Evolutionary conservation across 495 filamentous ascomycete genomes (phyloP).

Genomic region (Chaetomium cochliodes): DNA sequence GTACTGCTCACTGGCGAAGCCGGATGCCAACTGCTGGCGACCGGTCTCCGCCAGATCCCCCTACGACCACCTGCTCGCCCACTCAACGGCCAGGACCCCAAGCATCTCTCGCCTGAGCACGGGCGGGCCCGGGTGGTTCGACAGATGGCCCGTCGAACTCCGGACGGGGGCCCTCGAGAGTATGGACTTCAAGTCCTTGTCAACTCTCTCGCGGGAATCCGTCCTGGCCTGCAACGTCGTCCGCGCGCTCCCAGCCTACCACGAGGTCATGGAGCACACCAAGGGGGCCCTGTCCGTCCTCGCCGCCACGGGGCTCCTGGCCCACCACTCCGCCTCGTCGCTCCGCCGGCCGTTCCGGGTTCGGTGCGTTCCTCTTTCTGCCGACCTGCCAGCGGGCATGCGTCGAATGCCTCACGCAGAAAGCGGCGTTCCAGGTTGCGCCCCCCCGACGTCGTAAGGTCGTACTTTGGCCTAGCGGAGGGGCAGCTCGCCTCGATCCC

Average conservation of each 20-base stretch:
- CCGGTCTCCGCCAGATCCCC: too few relatives aligned
- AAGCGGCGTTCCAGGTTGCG: not conserved
- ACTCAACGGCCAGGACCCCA: too few relatives aligned
- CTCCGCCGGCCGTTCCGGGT: not conserved
- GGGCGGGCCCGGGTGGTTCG: not conserved
- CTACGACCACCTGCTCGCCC: too few relatives aligned
- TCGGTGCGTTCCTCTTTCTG: not conserved
- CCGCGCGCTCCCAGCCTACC: not conserved
- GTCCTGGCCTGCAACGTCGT: not conserved
- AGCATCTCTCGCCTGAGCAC: not conserved
- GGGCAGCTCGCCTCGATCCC: not conserved
- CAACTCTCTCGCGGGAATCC: not conserved
- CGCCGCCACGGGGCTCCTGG: not conserved
- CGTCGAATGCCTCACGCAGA: not conserved
- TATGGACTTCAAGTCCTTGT: slow-evolving; percentile 1
- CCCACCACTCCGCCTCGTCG: not conserved
- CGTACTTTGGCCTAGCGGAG: not conserved
- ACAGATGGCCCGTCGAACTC: not conserved
- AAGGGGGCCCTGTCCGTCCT: not conserved
- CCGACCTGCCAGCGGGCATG: not conserved
- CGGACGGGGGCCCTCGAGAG: not conserved
- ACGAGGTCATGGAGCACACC: not conserved
- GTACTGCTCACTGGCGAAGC: too few relatives aligned
- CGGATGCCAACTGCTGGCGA: too few relatives aligned
- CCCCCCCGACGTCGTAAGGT: not conserved